Evolutionary conservation across 257 asterid species (phyloP).

Genomic region (Voacanga thouarsii): DNA sequence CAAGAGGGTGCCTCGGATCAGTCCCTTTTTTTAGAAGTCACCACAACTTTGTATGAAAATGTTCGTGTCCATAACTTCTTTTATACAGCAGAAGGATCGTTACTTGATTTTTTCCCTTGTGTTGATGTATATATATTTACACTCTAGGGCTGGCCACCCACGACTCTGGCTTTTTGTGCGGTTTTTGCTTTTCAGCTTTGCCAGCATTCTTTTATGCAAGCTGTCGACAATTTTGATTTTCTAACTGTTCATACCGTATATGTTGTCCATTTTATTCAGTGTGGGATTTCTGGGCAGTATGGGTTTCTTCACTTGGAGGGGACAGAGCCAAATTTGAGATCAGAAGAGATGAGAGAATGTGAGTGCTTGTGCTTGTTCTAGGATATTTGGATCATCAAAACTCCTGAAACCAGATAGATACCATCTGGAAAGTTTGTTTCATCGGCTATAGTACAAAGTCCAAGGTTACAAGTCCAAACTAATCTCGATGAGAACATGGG

Average conservation of each 20-base stretch:
- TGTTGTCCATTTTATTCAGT: too few relatives aligned
- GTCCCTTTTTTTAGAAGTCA: constrained; percentile 1
- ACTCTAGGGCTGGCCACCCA: background rate
- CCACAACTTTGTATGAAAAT: background rate
- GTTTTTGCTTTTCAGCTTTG: background rate
- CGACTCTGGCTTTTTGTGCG: background rate
- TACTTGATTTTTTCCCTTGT: background rate
- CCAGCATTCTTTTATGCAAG: background rate
- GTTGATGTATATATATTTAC: too few relatives aligned
- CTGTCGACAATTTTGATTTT: background rate
- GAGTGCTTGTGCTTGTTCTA: too few relatives aligned
- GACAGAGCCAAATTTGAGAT: too few relatives aligned
- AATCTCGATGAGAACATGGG: too few relatives aligned
- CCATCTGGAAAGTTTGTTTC: background rate
- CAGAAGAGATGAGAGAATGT: too few relatives aligned
- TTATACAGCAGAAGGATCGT: background rate
- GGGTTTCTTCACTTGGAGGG: too few relatives aligned
- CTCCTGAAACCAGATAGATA: background rate
- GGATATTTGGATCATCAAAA: background rate
- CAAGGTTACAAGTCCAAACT: too few relatives aligned
- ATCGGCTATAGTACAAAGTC: too few relatives aligned
- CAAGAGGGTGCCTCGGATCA: constrained; percentile 6
- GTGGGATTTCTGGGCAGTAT: too few relatives aligned
- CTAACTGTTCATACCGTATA: background rate
- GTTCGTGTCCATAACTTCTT: background rate